Conservation (phyloP, 352 stramenopile species). For the Phytophthora fragariaefolia region DNA sequence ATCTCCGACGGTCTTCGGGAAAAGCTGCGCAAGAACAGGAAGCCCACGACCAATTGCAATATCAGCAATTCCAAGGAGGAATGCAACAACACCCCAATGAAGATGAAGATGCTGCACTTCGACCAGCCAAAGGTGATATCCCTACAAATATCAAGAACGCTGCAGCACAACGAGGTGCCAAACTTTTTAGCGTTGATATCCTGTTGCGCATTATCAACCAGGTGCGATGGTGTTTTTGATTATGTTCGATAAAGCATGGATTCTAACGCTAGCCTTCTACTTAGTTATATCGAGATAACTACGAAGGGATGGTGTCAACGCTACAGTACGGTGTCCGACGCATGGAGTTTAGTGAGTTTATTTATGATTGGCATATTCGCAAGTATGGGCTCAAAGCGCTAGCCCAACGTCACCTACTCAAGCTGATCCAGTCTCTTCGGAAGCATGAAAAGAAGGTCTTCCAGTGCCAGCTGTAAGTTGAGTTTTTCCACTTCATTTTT, state of each 20-base stretch:
- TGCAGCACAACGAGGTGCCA: slow-evolving; percentile 47
- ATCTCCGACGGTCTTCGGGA: slow-evolving; percentile 40
- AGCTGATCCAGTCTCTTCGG: slow-evolving; percentile 80
- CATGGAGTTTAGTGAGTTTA: slow-evolving; percentile 85
- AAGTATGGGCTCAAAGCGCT: slow-evolving; percentile 81
- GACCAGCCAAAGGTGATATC: slow-evolving; percentile 47
- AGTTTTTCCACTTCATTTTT: not conserved
- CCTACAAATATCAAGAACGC: slow-evolving; percentile 57
- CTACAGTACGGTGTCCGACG: slow-evolving; percentile 77
- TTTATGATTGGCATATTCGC: slow-evolving; percentile 87
- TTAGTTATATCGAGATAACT: slow-evolving; percentile 79
- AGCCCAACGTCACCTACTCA: slow-evolving; percentile 76
- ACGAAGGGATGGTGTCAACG: slow-evolving; percentile 64
- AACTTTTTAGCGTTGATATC: slow-evolving; percentile 69
- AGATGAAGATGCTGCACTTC: slow-evolving; percentile 20
- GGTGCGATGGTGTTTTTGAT: slow-evolving; percentile 19
- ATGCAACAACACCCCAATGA: slow-evolving; percentile 22
- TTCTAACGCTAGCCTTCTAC: not conserved
- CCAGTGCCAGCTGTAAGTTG: slow-evolving; percentile 66
- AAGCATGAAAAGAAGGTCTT: slow-evolving; percentile 75
- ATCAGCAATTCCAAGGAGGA: slow-evolving; percentile 15
- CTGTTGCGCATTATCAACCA: slow-evolving; percentile 68
- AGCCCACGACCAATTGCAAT: slow-evolving; percentile 13
- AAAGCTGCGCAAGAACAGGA: slow-evolving; percentile 26
- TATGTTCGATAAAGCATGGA: not conserved